phyloP scores from a whole-genome alignment of 2,329 filamentous ascomycete genomes.

The Alternaria gansuensis region DNA sequence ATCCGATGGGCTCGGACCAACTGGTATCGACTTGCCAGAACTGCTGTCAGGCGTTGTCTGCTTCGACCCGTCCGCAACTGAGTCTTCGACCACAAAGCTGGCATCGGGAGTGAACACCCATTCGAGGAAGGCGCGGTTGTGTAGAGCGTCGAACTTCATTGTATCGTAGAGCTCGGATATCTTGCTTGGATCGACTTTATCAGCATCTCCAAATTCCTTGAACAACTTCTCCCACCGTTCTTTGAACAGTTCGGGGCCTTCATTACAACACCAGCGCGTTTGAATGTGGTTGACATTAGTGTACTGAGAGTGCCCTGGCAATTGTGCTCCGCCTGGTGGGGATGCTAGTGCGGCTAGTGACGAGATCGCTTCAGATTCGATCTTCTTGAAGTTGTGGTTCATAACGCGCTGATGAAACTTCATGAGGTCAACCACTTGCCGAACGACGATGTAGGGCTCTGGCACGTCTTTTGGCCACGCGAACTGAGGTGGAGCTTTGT shows the following conservation, averaged over 20 bases:
- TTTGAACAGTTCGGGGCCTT: constrained; percentile 92
- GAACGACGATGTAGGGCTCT: constrained; percentile 91
- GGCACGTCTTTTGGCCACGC: constrained; percentile 96
- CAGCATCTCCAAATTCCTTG: constrained; percentile 92
- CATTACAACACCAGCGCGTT: constrained; percentile 92
- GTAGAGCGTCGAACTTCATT: constrained; percentile 98
- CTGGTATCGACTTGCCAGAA: constrained; percentile 37
- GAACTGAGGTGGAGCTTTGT: constrained; percentile 91
- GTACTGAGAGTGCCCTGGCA: constrained; percentile 50
- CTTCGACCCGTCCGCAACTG: constrained; percentile 49
- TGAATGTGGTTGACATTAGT: constrained; percentile 68
- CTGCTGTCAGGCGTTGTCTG: constrained; percentile 38
- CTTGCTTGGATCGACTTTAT: constrained; percentile 98
- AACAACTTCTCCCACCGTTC: constrained; percentile 99
- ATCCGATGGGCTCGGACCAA: constrained; percentile 43
- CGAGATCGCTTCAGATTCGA: constrained; percentile 72
- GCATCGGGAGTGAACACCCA: constrained; percentile 94
- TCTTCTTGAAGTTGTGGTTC: constrained; percentile 88
- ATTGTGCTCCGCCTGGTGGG: constrained; percentile 45
- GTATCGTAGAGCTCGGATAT: constrained; percentile 98
- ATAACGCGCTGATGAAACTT: constrained; percentile 96
- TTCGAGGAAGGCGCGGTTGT: constrained; percentile 95
- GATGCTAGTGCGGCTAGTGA: constrained; percentile 62
- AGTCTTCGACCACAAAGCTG: constrained; percentile 74
- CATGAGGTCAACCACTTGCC: constrained; percentile 93